Conservation (phyloP, 2,329 filamentous ascomycete species). For the Hypoxylon sp. region DNA sequence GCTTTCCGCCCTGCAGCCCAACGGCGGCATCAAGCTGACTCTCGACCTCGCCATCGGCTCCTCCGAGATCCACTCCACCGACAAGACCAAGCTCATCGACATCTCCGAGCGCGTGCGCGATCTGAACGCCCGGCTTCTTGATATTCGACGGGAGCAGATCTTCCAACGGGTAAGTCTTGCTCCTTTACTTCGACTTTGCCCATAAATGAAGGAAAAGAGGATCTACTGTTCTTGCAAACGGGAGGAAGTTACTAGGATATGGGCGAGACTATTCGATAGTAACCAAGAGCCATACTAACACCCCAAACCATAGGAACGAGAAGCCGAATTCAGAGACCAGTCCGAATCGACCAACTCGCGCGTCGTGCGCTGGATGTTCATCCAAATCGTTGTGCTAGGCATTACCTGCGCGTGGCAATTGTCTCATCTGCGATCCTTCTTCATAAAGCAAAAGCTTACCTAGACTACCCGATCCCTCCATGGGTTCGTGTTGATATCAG, state of each 20-base stretch:
- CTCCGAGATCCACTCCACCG: constrained; percentile 90
- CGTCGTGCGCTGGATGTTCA: constrained; percentile 93
- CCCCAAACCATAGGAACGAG: constrained; percentile 79
- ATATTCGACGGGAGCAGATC: constrained; percentile 94
- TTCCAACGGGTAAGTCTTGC: constrained; percentile 83
- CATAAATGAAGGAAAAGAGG: background rate
- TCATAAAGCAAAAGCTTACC: constrained; percentile 99
- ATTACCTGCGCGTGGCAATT: constrained; percentile 97
- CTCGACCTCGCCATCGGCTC: constrained; percentile 95
- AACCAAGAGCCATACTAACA: constrained; percentile 11
- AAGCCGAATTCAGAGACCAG: constrained; percentile 98
- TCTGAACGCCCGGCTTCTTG: constrained; percentile 86
- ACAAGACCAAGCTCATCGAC: constrained; percentile 93
- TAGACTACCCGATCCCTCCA: constrained; percentile 59
- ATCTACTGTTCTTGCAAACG: background rate
- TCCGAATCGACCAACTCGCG: constrained; percentile 93
- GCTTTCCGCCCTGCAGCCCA: constrained; percentile 74
- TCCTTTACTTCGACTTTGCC: background rate
- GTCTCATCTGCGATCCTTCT: constrained; percentile 94
- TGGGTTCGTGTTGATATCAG: constrained; percentile 10
- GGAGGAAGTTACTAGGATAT: background rate
- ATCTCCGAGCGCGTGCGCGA: constrained; percentile 91
- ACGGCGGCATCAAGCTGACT: constrained; percentile 85
- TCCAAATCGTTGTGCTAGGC: constrained; percentile 87
- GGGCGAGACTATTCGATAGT: background rate